Base-by-base conservation (phyloP, 352 stramenopile species). In the Pythium angustatum region DNA sequence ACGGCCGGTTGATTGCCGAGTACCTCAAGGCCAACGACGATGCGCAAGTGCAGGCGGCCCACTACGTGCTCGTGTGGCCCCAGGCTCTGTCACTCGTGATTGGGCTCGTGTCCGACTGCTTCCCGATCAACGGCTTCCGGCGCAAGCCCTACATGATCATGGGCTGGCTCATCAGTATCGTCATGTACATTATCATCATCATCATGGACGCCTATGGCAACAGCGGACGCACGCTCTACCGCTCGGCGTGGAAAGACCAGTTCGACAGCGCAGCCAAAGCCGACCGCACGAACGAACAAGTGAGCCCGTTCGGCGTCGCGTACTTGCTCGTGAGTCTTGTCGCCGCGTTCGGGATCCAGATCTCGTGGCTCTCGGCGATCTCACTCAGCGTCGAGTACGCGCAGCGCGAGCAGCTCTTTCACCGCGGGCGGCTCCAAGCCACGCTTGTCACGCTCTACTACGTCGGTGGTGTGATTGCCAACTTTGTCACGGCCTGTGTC, bases 61-160 rank as follows among this genome's bases (percentile, higher is more conserved):
- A 57, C 50, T 65, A 67, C 33, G 53, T 66, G 56, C 71, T 84
- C 48, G 66, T 74, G 14, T 81, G 85, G 45, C 82, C 73, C 34
- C 82, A 70, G 59, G 81, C 68, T 1, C 85, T 92, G 45, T 78
- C 85, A 41, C 74, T 94, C 19, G 50, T 92, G 17, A 77, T 90
- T 52, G 87, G 83, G 26, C 69, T 94, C 19, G 17, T 91, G 1
- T 81, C 71, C 15, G 87, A 96, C 63, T 79, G 68, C 24, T 73
- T 76, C 45, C 81, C 87, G 11, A 77, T 96, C 45, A 69, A 63
- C 36, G 81, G 84, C 19, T 85, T 75, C 59, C 86, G 76, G n/a
- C 73, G 85, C 30, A 93, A 91, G 66, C 63, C 83, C 26, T 96
- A 96, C 68, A 91, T 94, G 66, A 68, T 88, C 21, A 48, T 83